Evolutionary conservation across 1,284 basidiomycete genomes (phyloP), one percentile per base, ranked within the genome.

Genomic region (Ceratobasidium sp.): DNA sequence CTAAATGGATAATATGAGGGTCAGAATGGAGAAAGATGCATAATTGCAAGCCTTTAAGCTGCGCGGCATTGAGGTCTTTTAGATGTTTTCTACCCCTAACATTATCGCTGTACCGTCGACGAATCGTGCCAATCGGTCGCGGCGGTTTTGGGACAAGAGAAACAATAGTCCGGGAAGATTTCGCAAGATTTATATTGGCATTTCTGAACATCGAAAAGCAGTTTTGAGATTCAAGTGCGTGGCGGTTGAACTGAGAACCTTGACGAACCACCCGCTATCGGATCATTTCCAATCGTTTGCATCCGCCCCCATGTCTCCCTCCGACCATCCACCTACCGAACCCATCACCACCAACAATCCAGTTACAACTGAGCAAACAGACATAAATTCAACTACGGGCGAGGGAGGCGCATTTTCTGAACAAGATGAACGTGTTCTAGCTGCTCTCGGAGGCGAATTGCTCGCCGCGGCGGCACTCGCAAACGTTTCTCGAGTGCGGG

Each of bases 401-500:
- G 27, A 66, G 6, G 27, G 35, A n/a, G 20, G 12, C 3, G 27
- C 2, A 20, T 35, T 75, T 16, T 75, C 71, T 30, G 14, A 23
- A 30, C 33, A 33, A 27, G 71, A 75, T 38, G 71, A 75, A 55
- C n/a, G 46, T 16, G 46, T 65, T 5, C 71, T 75, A n/a, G 23
- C 41, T 54, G 27, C 57, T n/a, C 70, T 65, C 16, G 71, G 71
- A 65, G 62, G 46, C 30, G 71, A 75, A n/a, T 30, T 75, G 8
- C 33, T 75, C 1, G 50, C 23, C 14, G 27, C 71, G 0, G 46
- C 71, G 0, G 71, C 60, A 64, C 46, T 65, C n/a, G 71, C 71
- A n/a, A 75, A 75, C 23, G 62, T 75, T 38, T 38, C 71, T 38
- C 71, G 62, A 8, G 60, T 75, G 41, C 60, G 33, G 30, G 60